Evolutionary conservation across 768 basidiomycete genomes (phyloP).

Genomic region (Trichaptum fuscoviolaceum): DNA sequence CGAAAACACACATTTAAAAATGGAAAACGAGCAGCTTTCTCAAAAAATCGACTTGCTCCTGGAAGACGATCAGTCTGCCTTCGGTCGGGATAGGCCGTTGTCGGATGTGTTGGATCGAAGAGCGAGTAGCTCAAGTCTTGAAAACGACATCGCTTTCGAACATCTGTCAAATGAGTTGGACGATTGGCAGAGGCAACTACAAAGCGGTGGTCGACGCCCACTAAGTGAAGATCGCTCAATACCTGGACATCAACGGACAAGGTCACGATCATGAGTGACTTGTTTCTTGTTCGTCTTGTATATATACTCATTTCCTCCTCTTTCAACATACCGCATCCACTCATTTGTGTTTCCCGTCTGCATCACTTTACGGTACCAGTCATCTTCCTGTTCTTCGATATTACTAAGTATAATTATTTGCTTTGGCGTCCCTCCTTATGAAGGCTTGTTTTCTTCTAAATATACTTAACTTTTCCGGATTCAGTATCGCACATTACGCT

Average conservation of each 20-base stretch:
- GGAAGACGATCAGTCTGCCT: constrained; percentile 77
- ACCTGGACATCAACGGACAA: constrained; percentile 48
- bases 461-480: background rate
- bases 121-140: constrained; percentile 75
- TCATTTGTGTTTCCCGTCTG: constrained; percentile 2
- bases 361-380: background rate
- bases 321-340: background rate
- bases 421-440: background rate
- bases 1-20: constrained; percentile 74
- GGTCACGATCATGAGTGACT: constrained; percentile 44
- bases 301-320: constrained; percentile 11
- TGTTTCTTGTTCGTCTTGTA: constrained; percentile 23
- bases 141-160: constrained; percentile 72
- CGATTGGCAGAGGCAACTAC: constrained; percentile 81
- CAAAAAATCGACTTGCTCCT: constrained; percentile 87
- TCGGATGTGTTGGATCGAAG: constrained; percentile 55
- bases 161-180: constrained; percentile 77
- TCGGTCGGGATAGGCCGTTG: constrained; percentile 55
- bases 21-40: constrained; percentile 85
- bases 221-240: constrained; percentile 52
- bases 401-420: constrained; percentile 1
- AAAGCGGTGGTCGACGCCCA: constrained; percentile 64
- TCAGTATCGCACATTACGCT: background rate
- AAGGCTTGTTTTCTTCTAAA: background rate
- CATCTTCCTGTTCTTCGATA: background rate